Conservation (phyloP, 2,329 filamentous ascomycete species). For the Fusarium caatingaense region DNA sequence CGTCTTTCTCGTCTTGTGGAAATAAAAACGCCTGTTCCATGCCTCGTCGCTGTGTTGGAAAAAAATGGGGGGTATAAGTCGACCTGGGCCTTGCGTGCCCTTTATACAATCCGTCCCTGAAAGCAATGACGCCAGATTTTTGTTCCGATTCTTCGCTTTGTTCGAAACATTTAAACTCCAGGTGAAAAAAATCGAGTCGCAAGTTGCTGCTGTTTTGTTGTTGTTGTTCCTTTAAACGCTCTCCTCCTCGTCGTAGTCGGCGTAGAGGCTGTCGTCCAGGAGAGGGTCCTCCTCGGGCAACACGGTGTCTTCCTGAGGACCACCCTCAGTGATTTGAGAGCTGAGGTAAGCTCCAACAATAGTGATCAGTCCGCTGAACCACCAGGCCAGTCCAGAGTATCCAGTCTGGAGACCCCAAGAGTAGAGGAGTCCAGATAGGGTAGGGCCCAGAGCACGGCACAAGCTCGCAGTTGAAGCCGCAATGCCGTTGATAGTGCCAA, state of each 20-base stretch:
- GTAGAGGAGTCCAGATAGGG: constrained; percentile 87
- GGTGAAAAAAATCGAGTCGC: constrained; percentile 25
- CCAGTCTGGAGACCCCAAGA: constrained; percentile 81
- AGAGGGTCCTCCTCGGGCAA: constrained; percentile 55
- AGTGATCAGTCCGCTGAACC: constrained; percentile 84
- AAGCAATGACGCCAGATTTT: constrained; percentile 41
- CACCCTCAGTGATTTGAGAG: constrained; percentile 77
- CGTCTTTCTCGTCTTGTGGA: constrained; percentile 34
- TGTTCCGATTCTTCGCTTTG: constrained; percentile 35
- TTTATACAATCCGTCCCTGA: constrained; percentile 41
- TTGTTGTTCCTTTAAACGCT: constrained; percentile 42
- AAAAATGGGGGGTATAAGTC: constrained; percentile 40
- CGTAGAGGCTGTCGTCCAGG: constrained; percentile 48
- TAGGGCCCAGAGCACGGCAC: constrained; percentile 88
- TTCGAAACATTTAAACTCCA: constrained; percentile 42
- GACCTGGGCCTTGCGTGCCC: constrained; percentile 29
- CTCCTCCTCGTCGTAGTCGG: constrained; percentile 50
- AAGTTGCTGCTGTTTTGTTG: constrained; percentile 10
- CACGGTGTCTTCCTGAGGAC: constrained; percentile 57
- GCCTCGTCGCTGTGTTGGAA: constrained; percentile 37
- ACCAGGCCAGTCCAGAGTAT: constrained; percentile 92
- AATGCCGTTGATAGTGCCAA: constrained; percentile 92
- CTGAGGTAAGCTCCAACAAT: constrained; percentile 79
- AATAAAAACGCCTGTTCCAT: constrained; percentile 41
- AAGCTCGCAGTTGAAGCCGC: constrained; percentile 92